Conservation (phyloP, 2,329 filamentous ascomycete genomes). For the Trichoderma hamatum region DNA sequence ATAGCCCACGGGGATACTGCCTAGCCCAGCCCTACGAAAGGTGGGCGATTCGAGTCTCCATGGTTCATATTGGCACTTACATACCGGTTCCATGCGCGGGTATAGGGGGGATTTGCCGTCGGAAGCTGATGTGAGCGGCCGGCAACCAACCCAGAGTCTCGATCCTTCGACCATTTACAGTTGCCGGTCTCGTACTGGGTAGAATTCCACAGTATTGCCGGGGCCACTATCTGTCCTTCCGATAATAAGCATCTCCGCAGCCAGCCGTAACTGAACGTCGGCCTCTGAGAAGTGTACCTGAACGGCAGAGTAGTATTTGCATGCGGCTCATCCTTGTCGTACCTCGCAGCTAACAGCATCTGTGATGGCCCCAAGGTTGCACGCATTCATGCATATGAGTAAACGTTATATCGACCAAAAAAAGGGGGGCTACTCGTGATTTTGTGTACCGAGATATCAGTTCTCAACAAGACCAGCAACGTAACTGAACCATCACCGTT, state of each 20-base stretch:
- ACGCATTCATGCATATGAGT: not conserved
- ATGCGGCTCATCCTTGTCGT: constrained; percentile 14
- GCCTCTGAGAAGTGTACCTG: not conserved
- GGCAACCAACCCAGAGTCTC: not conserved
- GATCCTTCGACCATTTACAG: not conserved
- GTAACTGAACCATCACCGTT: not conserved
- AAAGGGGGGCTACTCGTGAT: not conserved
- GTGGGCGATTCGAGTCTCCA: not conserved
- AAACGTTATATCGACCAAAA: not conserved
- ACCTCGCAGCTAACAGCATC: not conserved
- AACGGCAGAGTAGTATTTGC: not conserved
- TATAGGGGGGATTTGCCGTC: not conserved
- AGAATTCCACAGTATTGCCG: not conserved
- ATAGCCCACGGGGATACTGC: not conserved
- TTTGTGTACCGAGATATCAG: not conserved
- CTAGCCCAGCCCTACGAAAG: constrained; percentile 2
- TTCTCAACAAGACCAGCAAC: not conserved
- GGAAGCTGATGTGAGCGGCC: constrained; percentile 5
- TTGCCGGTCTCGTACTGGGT: not conserved
- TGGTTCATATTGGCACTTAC: not conserved
- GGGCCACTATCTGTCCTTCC: not conserved
- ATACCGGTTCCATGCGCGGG: not conserved
- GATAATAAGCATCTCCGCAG: not conserved
- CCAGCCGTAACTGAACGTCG: not conserved
- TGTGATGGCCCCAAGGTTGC: constrained; percentile 9